Percentiles rank a stretch among this genome's conserved stretches.
Evolutionary conservation across 2,329 filamentous ascomycete species (phyloP).

Genomic region (Dendryphion nanum): DNA sequence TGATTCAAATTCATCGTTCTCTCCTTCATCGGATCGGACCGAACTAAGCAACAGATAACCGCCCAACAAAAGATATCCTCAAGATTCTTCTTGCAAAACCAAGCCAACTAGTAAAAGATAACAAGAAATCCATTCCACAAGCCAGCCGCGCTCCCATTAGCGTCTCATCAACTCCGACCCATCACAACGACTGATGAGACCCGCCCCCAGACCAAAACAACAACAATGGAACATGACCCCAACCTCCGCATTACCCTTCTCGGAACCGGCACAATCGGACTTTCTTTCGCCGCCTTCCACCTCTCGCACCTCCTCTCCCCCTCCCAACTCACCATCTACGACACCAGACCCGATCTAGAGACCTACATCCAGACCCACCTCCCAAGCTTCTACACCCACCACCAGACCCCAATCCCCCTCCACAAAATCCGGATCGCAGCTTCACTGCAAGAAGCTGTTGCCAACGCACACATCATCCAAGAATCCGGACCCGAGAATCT

Average conservation of each 20-base stretch:
- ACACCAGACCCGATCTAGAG: conserved; percentile 49
- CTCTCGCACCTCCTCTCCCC: conserved; percentile 43
- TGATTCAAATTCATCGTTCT: too few relatives aligned
- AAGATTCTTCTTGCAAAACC: too few relatives aligned
- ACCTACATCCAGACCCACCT: conserved; percentile 45
- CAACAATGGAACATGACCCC: conserved; percentile 7
- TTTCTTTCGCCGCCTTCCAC: conserved; percentile 57
- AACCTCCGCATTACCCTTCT: conserved; percentile 41
- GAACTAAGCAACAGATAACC: too few relatives aligned
- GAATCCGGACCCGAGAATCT: conserved; percentile 59
- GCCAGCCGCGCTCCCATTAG: too few relatives aligned
- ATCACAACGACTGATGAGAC: too few relatives aligned
- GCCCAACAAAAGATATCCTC: too few relatives aligned
- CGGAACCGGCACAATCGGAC: conserved; percentile 52
- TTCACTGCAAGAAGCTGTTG: conserved; percentile 44
- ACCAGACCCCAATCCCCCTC: conserved; percentile 11
- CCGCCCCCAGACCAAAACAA: too few relatives aligned
- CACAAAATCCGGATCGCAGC: conserved; percentile 34
- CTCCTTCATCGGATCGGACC: too few relatives aligned
- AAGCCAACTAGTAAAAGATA: too few relatives aligned
- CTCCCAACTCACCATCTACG: conserved; percentile 48
- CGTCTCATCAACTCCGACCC: too few relatives aligned
- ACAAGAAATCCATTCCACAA: too few relatives aligned
- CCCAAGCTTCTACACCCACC: conserved; percentile 40
- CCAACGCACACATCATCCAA: conserved; percentile 53